A percentile compares a stretch with the other conserved stretches of the same genome.
phyloP scores from a whole-genome alignment of 495 filamentous ascomycete genomes.

The Podospora australis region DNA sequence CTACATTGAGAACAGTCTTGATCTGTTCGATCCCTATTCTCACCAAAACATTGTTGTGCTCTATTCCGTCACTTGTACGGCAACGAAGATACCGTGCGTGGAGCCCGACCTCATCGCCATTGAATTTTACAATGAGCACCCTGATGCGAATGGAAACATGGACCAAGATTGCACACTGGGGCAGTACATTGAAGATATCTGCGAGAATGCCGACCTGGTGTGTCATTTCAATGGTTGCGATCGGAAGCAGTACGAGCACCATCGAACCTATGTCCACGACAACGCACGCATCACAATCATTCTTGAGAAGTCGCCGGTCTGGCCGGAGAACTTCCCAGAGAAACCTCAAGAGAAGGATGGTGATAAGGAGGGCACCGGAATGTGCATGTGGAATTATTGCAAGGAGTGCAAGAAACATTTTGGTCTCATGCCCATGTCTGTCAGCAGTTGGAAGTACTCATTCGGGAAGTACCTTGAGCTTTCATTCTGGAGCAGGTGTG shows the following conservation, averaged over 20 bases:
- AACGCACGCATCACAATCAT: conserved; percentile 89
- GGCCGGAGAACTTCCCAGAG: conserved; percentile 40
- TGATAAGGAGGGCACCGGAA: conserved; percentile 45
- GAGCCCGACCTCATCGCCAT: conserved; percentile 82
- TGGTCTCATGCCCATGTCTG: conserved; percentile 85
- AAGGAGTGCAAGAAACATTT: conserved; percentile 87
- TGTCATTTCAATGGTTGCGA: conserved; percentile 85
- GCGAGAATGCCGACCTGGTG: conserved; percentile 60
- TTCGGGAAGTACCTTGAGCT: conserved; percentile 97
- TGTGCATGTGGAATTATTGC: conserved; percentile 97
- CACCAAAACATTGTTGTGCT: conserved; percentile 96
- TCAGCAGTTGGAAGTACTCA: conserved; percentile 96
- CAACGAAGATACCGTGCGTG: conserved; percentile 82
- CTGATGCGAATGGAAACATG: conserved; percentile 51
- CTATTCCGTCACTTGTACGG: conserved; percentile 85
- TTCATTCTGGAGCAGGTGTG: conserved; percentile 85
- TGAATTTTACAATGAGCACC: conserved; percentile 88
- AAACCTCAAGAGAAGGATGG: conserved; percentile 33
- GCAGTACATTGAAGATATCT: conserved; percentile 92
- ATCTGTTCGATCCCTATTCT: conserved; percentile 86
- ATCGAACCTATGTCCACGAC: conserved; percentile 95
- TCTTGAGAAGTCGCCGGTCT: conserved; percentile 57
- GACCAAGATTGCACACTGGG: conserved; percentile 88
- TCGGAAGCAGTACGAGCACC: conserved; percentile 83
- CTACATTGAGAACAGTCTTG: conserved; percentile 72